Evolutionary conservation across 768 basidiomycete genomes (phyloP), one percentile per base, ranked within the genome.

Genomic region (Mycena pura): DNA sequence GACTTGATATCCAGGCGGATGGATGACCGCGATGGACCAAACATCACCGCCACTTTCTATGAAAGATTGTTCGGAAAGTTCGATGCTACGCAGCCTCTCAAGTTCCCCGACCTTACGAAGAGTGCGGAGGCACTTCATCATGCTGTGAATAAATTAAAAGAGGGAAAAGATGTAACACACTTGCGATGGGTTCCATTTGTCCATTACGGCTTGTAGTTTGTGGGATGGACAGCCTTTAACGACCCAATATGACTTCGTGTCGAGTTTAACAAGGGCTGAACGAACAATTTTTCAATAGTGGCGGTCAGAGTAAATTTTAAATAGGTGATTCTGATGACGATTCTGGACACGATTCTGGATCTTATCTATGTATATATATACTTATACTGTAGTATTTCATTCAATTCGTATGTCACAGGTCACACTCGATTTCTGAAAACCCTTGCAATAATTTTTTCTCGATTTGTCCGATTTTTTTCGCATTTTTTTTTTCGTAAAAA

Each of bases 111-210:
- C 19, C 21, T 54, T 5, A 6, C 41, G 10, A 24, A 54, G 19
- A 34, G 19, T 44, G 52, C 52, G 10, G 19, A 43, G 19, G 52
- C 52, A 34, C 40, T 54, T 29, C 52, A 54, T 54, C 41, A 22
- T 44, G 52, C 52, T 44, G 41, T 44, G 40, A 54, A 22, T 9
- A 54, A 54, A 34, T 34, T 54, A 21, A 32, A 25, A 32, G 52
- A 54, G 29, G 52, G n/a, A 17, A 32, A 10, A 31, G 52, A 51
- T 22, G 41, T 21, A n/a, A n/a, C n/a, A 21, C 52, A 41, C 15
- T 43, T 34, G 41, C 52, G 52, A 29, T 54, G 52, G 52, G 52
- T 44, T 29, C 51, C 51, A 21, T 53, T 41, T 21, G 39, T 53
- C 14, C 51, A 53, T 53, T 53, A 53, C 11, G 40, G 52, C 13